Evolutionary conservation across 768 basidiomycete genomes (phyloP), one percentile per base, ranked within the genome.

Genomic region (Hygrocybe coccinea): DNA sequence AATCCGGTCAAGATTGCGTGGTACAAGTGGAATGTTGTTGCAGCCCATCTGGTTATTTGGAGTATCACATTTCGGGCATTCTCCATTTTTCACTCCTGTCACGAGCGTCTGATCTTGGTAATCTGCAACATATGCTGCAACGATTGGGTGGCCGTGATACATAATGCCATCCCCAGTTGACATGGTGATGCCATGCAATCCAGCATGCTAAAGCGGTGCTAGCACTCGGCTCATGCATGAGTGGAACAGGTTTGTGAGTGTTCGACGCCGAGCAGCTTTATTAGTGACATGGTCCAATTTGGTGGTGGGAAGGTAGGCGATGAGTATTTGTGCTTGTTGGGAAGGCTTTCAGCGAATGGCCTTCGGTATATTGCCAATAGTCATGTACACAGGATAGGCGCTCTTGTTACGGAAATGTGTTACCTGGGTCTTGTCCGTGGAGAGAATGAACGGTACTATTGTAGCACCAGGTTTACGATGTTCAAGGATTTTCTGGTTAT

Each of bases 21-120:
- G 48, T 1, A 37, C 50, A 21, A 11, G 36, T 17, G 44, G 36
- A 12, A 34, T 37, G 19, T 62, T 19, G 1, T 29, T 37, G 8
- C 58, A 39, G 8, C 66, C 67, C 9, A 69, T 54, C 17, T 66
- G 61, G 7, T 65, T 46, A 1, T 50, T 38, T 9, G 51, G 50
- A 0, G 41, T 58, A 8, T 54, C 37, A 50, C 73, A 74, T 1
- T 46, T 50, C 1, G 71, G 70, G 52, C 70, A 74, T 3, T 69
- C 58, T 1, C 64, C 64, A 4, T 45, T 61, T 14, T 69, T 67
- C 10, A 57, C 55, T 24, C 60, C 54, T 0, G 71, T 68, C 0
- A 73, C 67, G 0, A 79, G 68, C 10, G 72, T 64, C 52, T 80
- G 78, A 55, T 80, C 77, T 0, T 78, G 78, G 53, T 77, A 73